Evolutionary conservation across 257 asterid species (phyloP), one percentile per base, ranked within the genome.

Genomic region (Ballota nigra): DNA sequence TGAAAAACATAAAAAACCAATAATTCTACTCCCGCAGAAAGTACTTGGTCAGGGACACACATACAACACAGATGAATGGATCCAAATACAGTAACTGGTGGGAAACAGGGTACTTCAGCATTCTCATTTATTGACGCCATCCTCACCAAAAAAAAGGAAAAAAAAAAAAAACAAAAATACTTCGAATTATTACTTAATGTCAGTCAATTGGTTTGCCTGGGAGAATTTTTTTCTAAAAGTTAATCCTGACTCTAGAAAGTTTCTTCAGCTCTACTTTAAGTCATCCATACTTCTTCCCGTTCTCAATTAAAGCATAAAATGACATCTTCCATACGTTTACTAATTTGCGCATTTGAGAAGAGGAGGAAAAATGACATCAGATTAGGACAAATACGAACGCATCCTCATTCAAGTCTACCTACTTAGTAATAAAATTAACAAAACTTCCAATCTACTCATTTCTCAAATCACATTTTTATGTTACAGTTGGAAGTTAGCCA

Each of bases 1-100:
- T 52, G 40, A 18, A 78, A 66, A 31, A 31, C 71, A 72, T 66
- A 63, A 76, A 64, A 47, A 67, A 23, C 71, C 19, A 66, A 66
- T 40, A 33, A 59, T 49, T 63, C 47, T 23, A 52, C 66, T 41
- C 18, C 34, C 56, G 41, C 28, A 49, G 12, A 43, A 63, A 66
- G 66, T n/a, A 63, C 19, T 15, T 45, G 40, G 26, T 51, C 58
- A 3, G 11, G 51, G 52, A 5, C 68, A 74, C 59, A 69, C 71
- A 31, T 13, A 29, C 34, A 70, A 24, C 33, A 62, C 41, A 67
- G 9, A 20, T 20, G 38, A 19, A 53, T 8, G 15, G 13, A 20
- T 19, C 63, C 53, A 36, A 4, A 55, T 66, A 40, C 11, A 15
- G 15, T 56, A 34, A 55, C 38, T 16, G 23, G 60, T 3, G 13